phyloP scores from a whole-genome alignment of 2,329 filamentous ascomycete genomes.

The Sclerotinia borealis region DNA sequence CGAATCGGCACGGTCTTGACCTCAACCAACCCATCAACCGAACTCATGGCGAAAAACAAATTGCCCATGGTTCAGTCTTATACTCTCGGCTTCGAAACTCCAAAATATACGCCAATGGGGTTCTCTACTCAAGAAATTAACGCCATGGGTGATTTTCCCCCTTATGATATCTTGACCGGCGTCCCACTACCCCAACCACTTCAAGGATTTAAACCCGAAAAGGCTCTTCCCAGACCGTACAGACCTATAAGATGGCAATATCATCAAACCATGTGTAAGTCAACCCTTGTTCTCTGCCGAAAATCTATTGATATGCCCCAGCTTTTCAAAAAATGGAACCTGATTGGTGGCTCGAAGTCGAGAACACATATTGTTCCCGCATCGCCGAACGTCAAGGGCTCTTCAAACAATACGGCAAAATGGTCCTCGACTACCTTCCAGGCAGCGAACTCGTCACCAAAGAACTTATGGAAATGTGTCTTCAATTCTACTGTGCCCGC shows the following conservation, averaged over 20 bases:
- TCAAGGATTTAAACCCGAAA: constrained; percentile 59
- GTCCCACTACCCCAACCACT: constrained; percentile 64
- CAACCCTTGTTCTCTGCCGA: background rate
- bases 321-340: constrained; percentile 71
- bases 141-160: constrained; percentile 68
- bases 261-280: constrained; percentile 86
- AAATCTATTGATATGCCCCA: constrained; percentile 32
- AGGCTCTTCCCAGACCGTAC: constrained; percentile 67
- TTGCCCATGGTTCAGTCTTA: constrained; percentile 26
- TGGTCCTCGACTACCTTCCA: constrained; percentile 62
- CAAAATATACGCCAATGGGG: constrained; percentile 56
- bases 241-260: constrained; percentile 79
- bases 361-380: constrained; percentile 61
- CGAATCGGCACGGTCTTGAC: constrained; percentile 19
- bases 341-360: constrained; percentile 87
- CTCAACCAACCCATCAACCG: constrained; percentile 16
- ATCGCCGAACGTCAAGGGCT: constrained; percentile 64
- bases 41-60: constrained; percentile 20
- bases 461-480: constrained; percentile 79
- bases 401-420: constrained; percentile 54
- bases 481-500: constrained; percentile 72
- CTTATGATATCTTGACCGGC: constrained; percentile 69
- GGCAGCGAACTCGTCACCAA: constrained; percentile 75
- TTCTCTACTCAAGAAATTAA: constrained; percentile 66
- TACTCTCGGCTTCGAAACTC: constrained; percentile 21